Base-by-base conservation (phyloP, 306 rosid genomes). In the Medicago lupulina region DNA sequence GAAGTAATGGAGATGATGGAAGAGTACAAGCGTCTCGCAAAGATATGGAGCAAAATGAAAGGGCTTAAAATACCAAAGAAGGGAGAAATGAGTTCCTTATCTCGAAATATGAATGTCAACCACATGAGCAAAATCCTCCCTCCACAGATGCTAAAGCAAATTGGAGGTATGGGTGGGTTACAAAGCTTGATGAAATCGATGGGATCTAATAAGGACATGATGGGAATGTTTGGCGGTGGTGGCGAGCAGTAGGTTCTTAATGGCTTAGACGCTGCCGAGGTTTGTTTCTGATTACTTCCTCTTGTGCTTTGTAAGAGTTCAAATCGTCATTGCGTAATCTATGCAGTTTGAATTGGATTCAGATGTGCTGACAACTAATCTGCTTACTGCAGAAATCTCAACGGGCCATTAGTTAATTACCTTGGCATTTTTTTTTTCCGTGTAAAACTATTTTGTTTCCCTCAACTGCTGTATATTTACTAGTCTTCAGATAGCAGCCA, bases 181-280 rank as follows among this genome's bases (percentile, higher is more conserved):
- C 93, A 93, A 79, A 93, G 70, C 90, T 84, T 93, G 91, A 90
- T 93, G 95, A 91, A 90, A 88, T 93, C 86, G 78, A 89, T 90
- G 89, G 93, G 98, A 72, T 83, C 90, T 23, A 54, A 73, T 39
- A 90, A 90, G 70, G 98, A 92, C 61, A 90, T 92, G 98, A 88
- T 90, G 96, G 87, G 96, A 50, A 89, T 90, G 96, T 82, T 93
- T 14, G 98, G 97, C 11, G 97, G 92, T 15, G 97, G 93, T 18
- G 91, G 88, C 19, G 86, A 87, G 39, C 82, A 89, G 81, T 80
- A 73, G 63, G 76, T 40, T 76, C 9, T 71, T 23, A 23, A 13
- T 11, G 41, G 53, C 73, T 23, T 70, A 36, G 67, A 64, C 66
- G 21, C 74, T 66, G 31, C 31, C 31, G 64, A 64, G 50, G 62